A percentile compares a stretch with the other conserved stretches of the same genome.
Conservation (phyloP, 2,329 filamentous ascomycete species). For the Stagonosporopsis tanaceti region DNA sequence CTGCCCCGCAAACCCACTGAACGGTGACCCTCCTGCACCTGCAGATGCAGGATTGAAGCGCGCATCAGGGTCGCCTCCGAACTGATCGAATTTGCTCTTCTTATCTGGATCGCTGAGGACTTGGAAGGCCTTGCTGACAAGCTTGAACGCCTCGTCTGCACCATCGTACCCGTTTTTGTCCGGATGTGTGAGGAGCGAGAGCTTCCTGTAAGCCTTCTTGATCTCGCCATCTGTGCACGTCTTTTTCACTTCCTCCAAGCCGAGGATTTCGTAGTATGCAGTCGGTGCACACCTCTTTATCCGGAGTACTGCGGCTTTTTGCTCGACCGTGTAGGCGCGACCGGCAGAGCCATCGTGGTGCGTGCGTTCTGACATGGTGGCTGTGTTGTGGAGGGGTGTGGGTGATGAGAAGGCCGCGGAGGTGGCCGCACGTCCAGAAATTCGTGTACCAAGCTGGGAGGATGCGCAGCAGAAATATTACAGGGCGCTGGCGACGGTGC, state of each 20-base stretch:
- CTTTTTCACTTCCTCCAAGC: slow-evolving; percentile 69
- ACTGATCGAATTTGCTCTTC: slow-evolving; percentile 85
- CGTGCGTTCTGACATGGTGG: slow-evolving; percentile 60
- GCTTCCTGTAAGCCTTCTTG: slow-evolving; percentile 97
- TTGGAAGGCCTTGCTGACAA: slow-evolving; percentile 93
- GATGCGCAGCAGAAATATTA: neutral
- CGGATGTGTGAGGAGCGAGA: slow-evolving; percentile 92
- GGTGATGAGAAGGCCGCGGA: slow-evolving; percentile 5
- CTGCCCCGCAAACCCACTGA: slow-evolving; percentile 67
- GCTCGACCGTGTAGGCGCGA: slow-evolving; percentile 83
- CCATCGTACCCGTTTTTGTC: slow-evolving; percentile 98
- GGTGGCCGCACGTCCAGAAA: slow-evolving; percentile 9
- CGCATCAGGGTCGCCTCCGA: slow-evolving; percentile 90
- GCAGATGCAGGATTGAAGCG: slow-evolving; percentile 72
- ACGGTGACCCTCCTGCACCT: slow-evolving; percentile 63
- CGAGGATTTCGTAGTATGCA: slow-evolving; percentile 95
- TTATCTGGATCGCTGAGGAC: slow-evolving; percentile 94
- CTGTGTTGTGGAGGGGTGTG: slow-evolving; percentile 12
- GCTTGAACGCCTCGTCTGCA: slow-evolving; percentile 97
- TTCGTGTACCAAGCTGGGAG: neutral
- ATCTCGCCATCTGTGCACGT: slow-evolving; percentile 82
- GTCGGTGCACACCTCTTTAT: slow-evolving; percentile 85
- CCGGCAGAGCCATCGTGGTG: slow-evolving; percentile 80
- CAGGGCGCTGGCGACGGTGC: slow-evolving; percentile 1
- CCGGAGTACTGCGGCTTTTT: slow-evolving; percentile 88